Conservation (phyloP, 768 basidiomycete species). For the Suillus hirtellus region DNA sequence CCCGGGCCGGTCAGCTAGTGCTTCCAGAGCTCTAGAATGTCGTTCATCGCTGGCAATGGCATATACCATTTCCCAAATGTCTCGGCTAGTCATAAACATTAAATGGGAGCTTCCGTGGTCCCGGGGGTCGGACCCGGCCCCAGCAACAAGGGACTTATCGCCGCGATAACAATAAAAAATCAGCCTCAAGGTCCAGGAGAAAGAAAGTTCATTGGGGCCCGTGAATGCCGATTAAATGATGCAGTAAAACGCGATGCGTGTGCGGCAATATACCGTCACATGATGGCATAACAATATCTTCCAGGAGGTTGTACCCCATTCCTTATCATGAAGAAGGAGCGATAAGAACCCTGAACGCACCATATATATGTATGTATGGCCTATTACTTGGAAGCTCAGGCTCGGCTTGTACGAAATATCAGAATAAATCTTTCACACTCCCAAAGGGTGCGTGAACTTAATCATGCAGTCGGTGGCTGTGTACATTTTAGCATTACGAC, state of each 20-base stretch:
- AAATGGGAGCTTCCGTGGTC: background rate
- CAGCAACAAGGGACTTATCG: background rate
- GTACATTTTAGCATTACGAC: background rate
- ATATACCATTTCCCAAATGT: background rate
- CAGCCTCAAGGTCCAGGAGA: background rate
- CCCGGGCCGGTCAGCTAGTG: background rate
- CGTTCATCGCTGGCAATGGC: background rate
- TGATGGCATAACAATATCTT: background rate
- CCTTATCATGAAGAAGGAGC: conserved; percentile 7
- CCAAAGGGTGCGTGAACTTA: background rate
- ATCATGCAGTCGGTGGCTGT: conserved; percentile 5
- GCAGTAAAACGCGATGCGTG: background rate
- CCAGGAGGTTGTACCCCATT: background rate
- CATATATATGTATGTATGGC: background rate
- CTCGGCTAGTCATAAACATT: background rate
- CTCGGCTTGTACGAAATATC: background rate
- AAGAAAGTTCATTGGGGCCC: background rate
- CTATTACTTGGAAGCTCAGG: background rate
- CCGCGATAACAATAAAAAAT: background rate
- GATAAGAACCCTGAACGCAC: conserved; percentile 3
- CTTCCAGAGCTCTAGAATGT: background rate
- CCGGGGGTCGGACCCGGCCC: background rate
- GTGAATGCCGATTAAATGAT: background rate
- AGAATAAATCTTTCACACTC: background rate
- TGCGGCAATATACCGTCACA: background rate